Conservation (phyloP, 2,329 filamentous ascomycete genomes). For the Ophiostoma sp. region DNA sequence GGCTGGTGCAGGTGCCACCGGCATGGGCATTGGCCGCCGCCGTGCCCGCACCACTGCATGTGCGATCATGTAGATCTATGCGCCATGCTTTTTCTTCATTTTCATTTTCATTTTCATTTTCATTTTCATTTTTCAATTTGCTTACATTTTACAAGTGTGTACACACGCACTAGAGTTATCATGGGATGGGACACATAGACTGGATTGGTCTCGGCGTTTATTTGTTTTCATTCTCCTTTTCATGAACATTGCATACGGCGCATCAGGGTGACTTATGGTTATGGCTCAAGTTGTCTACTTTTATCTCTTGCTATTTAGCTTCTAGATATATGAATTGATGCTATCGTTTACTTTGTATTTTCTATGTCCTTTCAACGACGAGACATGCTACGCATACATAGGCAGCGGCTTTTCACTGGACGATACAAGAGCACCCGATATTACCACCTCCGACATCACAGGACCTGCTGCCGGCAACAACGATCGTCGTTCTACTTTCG, state of each 20-base stretch:
- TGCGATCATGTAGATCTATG: constrained; percentile 31
- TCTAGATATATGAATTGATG: neutral
- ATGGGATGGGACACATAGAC: neutral
- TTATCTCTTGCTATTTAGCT: neutral
- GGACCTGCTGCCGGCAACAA: too few relatives aligned
- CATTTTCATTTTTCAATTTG: neutral
- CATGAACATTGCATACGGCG: neutral
- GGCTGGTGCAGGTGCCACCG: constrained; percentile 54
- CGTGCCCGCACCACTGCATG: constrained; percentile 33
- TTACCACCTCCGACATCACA: too few relatives aligned
- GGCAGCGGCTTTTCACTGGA: neutral
- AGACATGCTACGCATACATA: neutral
- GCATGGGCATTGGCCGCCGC: constrained; percentile 40
- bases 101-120: neutral
- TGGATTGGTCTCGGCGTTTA: neutral
- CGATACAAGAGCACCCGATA: too few relatives aligned
- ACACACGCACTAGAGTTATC: neutral
- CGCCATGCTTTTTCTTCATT: neutral
- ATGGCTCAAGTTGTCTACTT: neutral
- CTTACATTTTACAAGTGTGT: neutral
- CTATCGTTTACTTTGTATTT: neutral
- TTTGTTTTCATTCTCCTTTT: neutral
- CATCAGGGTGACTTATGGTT: neutral
- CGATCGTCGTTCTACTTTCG: neutral
- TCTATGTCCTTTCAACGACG: neutral